phyloP scores from a whole-genome alignment of 2,329 filamentous ascomycete genomes.

The Sporothrix phasma region DNA sequence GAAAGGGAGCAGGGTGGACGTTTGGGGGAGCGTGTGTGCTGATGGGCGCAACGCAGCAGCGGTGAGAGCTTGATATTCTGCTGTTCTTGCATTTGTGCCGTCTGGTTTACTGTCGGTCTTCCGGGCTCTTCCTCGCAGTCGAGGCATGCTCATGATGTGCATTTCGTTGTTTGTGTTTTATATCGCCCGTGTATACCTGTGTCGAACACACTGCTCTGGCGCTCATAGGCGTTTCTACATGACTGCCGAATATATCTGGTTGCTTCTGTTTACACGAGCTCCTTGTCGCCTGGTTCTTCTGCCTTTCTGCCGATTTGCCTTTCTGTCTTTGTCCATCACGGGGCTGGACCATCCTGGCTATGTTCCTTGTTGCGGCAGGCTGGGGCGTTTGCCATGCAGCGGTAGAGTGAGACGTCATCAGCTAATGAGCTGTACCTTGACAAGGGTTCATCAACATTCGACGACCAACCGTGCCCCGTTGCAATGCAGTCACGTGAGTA shows the following conservation, averaged over 20 bases:
- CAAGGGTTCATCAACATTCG: too few relatives aligned
- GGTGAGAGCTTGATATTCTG: background rate
- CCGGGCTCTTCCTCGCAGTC: slow-evolving; percentile 4
- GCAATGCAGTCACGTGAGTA: background rate
- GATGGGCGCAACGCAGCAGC: background rate
- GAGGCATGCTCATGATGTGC: slow-evolving; percentile 3
- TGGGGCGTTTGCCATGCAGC: too few relatives aligned
- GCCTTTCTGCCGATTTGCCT: background rate
- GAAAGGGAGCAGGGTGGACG: too few relatives aligned
- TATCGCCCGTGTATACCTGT: slow-evolving; percentile 5
- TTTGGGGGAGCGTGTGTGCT: background rate
- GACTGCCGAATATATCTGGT: background rate
- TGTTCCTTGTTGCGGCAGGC: background rate
- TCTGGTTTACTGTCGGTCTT: background rate
- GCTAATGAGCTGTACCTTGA: too few relatives aligned
- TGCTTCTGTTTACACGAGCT: background rate
- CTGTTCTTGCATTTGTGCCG: background rate
- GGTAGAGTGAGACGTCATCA: too few relatives aligned
- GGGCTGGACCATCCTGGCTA: background rate
- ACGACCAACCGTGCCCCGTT: too few relatives aligned
- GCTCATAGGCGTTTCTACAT: slow-evolving; percentile 5
- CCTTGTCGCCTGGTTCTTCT: background rate
- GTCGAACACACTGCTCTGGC: background rate
- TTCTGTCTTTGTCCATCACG: background rate
- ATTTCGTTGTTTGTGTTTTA: background rate